Evolutionary conservation across 306 rosid genomes (phyloP), one percentile per base, ranked within the genome.

Genomic region (Astragalus membranaceus): DNA sequence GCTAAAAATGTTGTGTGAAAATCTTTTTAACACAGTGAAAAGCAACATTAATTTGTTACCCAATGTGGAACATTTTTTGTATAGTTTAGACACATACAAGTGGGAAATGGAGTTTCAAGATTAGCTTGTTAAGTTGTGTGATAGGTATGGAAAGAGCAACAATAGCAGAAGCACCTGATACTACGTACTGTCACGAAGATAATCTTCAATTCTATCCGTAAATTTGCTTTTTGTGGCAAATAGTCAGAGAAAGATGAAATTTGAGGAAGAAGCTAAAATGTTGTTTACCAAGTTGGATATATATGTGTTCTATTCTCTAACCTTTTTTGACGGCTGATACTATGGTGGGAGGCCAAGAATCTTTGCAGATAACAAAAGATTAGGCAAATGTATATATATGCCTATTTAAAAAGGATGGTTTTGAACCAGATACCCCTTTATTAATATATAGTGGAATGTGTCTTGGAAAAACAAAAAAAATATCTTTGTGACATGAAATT

Each of bases 81-180:
- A 6, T 13, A 6, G 61, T 37, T 50, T 52, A 7, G 8, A 70
- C 10, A 48, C 42, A 59, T 29, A 81, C 86, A 82, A 81, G 92
- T 87, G 88, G 90, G 77, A 8, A 42, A 44, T 70, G 32, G 41
- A 78, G 71, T 15, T 29, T 26, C 5, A 16, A 16, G 61, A 35
- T 5, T 73, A 56, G 79, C 70, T 76, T 65, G 71, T 63, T 67
- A 63, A 66, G 68, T 69, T 80, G 64, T 64, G 56, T 85, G 94
- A 88, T 88, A 83, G 74, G 77, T 74, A 85, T 86, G 78, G 83
- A 86, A 76, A 82, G 84, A 75, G 7, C 52, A 72, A 72, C 65
- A 74, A 68, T 63, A 51, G 83, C 76, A 77, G 70, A 78, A 59
- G 96, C 85, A 92, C 92, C 98, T 58, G 96, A 92, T 92, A 82